Evolutionary conservation across 2,329 filamentous ascomycete species (phyloP), one percentile per base, ranked within the genome.

Genomic region (Aspergillus hiratsukae): DNA sequence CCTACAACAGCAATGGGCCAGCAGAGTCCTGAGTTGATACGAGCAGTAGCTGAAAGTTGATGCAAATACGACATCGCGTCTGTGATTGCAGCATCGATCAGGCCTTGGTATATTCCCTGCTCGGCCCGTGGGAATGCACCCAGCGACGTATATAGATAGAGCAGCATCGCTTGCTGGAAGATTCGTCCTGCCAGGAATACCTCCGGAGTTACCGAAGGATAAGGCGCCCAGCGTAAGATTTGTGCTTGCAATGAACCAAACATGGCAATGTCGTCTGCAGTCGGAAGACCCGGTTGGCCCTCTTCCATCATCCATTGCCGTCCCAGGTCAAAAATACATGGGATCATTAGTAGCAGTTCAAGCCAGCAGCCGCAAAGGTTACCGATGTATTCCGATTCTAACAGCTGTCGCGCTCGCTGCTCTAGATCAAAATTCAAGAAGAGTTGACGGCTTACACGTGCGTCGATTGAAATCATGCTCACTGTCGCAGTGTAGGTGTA

Each of bases 401-500:
- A 51, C 1, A 70, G 56, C 35, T 67, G 61, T 1, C 67, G 67
- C 1, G 69, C 68, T n/a, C 65, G 64, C 51, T 76, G 72, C 3
- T 77, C 77, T 1, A 80, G 64, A 19, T 78, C 71, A 46, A 79
- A 78, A 21, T 79, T 73, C 58, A 70, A 28, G 7, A 70, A 61
- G 0, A 70, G 52, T 11, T 70, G 68, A 4, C 63, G 60, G 27
- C 66, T 69, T 4, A 67, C 58, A 8, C 67, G 65, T 1, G 67
- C 66, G 40, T 70, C 68, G 31, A 78, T 74, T 0, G 78, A 78
- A 48, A 80, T 77, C 72, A 80, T 78, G 61, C 77, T 80, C 6
- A 76, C 72, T 3, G 75, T 72, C 3, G 76, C 73, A 48, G 77
- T 79, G 63, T 80, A 78, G 57, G 77, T 73, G 57, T 79, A 80